Evolutionary conservation across 2,329 filamentous ascomycete genomes (phyloP).

Genomic region (Botrytis sinoallii): DNA sequence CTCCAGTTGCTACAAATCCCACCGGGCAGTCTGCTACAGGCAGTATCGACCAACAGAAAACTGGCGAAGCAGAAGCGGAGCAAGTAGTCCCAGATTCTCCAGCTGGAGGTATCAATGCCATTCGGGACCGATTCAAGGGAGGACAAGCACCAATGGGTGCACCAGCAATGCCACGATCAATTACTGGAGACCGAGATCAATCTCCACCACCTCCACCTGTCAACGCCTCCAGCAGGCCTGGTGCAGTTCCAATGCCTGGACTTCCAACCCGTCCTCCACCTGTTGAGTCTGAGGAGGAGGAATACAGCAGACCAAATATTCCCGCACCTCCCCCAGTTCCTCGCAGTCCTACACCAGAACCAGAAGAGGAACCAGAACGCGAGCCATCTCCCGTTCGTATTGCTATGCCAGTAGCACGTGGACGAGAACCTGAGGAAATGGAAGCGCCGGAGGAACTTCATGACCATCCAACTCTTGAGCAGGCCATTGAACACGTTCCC

Average conservation of each 20-base stretch:
- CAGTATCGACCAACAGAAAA: slow-evolving; percentile 55
- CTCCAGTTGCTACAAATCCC: slow-evolving; percentile 69
- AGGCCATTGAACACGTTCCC: slow-evolving; percentile 61
- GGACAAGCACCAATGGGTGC: slow-evolving; percentile 64
- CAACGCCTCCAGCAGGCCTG: slow-evolving; percentile 53
- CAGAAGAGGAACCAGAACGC: slow-evolving; percentile 42
- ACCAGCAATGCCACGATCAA: slow-evolving; percentile 37
- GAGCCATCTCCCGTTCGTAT: slow-evolving; percentile 77
- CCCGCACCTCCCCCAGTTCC: slow-evolving; percentile 42
- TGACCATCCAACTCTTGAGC: slow-evolving; percentile 55
- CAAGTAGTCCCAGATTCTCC: slow-evolving; percentile 52
- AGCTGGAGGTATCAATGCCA: slow-evolving; percentile 64
- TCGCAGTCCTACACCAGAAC: slow-evolving; percentile 42
- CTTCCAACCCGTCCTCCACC: slow-evolving; percentile 61
- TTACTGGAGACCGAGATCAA: slow-evolving; percentile 33
- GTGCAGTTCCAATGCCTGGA: slow-evolving; percentile 75
- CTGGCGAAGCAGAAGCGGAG: slow-evolving; percentile 52
- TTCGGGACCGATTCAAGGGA: slow-evolving; percentile 80
- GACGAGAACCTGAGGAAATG: slow-evolving; percentile 46
- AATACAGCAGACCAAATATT: slow-evolving; percentile 49
- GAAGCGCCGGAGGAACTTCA: slow-evolving; percentile 50
- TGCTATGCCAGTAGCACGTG: slow-evolving; percentile 77
- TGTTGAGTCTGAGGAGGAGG: slow-evolving; percentile 44
- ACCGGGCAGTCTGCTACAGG: slow-evolving; percentile 62
- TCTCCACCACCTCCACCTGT: slow-evolving; percentile 40